These are phyloP conservation scores for Malassezia arunalokei DNA, from an alignment of 1,284 basidiomycete genomes.

Conservation along the genomic window DNA sequence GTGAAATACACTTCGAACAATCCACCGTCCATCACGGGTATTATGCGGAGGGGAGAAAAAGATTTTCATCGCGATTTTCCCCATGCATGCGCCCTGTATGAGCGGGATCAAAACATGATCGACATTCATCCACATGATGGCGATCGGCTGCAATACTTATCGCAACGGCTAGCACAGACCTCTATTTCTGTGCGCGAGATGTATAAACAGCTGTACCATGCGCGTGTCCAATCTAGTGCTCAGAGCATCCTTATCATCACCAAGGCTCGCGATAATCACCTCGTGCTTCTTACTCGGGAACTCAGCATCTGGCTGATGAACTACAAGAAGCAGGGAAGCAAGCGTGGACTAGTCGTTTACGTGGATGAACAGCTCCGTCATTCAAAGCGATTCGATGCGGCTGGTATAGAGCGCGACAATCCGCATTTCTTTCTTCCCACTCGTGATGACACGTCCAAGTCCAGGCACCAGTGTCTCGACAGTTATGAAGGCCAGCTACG, in stretches of 20 bases:
- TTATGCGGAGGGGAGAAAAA: neutral
- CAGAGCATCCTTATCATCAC: conserved; percentile 92
- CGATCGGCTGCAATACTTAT: conserved; percentile 59
- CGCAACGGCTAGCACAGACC: conserved; percentile 86
- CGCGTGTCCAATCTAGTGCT: conserved; percentile 77
- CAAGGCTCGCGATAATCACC: conserved; percentile 89
- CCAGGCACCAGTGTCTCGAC: conserved; percentile 9
- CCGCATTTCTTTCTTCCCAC: conserved; percentile 75
- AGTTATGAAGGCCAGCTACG: conserved; percentile 66
- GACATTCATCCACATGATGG: conserved; percentile 51
- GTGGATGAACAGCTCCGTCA: conserved; percentile 84
- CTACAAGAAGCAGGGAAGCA: conserved; percentile 24
- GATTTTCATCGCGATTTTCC: neutral
- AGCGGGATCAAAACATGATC: neutral
- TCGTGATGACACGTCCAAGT: conserved; percentile 14
- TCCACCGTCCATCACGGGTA: conserved; percentile 8
- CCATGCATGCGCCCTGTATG: neutral
- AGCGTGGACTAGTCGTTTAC: conserved; percentile 51
- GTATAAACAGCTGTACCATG: conserved; percentile 94
- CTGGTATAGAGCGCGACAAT: conserved; percentile 69
- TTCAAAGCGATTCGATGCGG: conserved; percentile 87
- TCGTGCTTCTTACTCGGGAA: conserved; percentile 87
- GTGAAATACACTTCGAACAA: conserved; percentile 3
- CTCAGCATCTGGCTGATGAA: conserved; percentile 54
- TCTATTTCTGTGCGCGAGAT: conserved; percentile 93